These are phyloP conservation scores for Hanseniaspora lachancei DNA, from an alignment of 805 yeast species.

Conservation along the genomic window DNA sequence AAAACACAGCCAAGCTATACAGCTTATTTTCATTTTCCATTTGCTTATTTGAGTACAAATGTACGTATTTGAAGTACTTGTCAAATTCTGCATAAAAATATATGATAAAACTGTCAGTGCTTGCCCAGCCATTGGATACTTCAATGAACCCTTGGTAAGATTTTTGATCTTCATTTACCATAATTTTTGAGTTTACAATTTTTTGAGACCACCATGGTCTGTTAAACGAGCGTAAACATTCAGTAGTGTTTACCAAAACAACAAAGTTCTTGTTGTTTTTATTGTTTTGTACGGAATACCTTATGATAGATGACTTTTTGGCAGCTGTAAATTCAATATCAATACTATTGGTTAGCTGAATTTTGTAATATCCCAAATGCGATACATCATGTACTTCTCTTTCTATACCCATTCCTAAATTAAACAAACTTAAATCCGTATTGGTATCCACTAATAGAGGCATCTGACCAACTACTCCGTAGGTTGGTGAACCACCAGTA, in stretches of 20 bases:
- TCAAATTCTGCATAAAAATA: conserved; percentile 26
- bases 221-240: conserved; percentile 22
- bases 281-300: conserved; percentile 18
- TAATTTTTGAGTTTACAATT: conserved; percentile 22
- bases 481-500: conserved; percentile 31
- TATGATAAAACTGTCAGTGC: conserved; percentile 23
- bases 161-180: conserved; percentile 14
- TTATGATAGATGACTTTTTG: conserved; percentile 23
- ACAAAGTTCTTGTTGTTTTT: conserved; percentile 13
- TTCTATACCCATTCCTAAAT: conserved; percentile 14
- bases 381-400: conserved; percentile 20
- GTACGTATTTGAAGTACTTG: conserved; percentile 14
- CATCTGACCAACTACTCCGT: conserved; percentile 27
- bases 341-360: conserved; percentile 19
- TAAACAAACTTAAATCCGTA: neutral
- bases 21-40: conserved; percentile 15
- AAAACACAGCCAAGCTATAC: conserved; percentile 21
- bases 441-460: conserved; percentile 14
- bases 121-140: conserved; percentile 27
- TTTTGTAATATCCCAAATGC: conserved; percentile 22
- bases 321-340: conserved; percentile 24
- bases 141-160: conserved; percentile 22
- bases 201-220: conserved; percentile 28
- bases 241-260: conserved; percentile 24
- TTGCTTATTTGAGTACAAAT: conserved; percentile 14